Conservation (phyloP, 1,139 yeast species). For the Geotrichum restrictum region DNA sequence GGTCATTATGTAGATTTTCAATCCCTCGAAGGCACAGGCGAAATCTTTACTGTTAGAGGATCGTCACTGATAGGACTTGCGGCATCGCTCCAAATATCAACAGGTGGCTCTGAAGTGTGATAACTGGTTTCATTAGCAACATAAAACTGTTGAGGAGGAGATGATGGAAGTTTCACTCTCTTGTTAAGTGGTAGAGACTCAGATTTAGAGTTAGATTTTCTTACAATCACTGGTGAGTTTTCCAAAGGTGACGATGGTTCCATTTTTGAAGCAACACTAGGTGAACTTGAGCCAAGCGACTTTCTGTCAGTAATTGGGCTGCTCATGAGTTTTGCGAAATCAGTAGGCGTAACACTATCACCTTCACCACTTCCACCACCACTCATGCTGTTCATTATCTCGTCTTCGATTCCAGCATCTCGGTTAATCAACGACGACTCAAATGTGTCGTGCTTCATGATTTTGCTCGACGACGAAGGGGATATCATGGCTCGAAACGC, state of each 20-base stretch:
- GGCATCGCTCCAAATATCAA: conserved; percentile 17
- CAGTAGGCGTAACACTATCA: background rate
- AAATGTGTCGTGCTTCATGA: conserved; percentile 4
- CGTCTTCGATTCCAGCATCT: background rate
- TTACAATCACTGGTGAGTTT: background rate
- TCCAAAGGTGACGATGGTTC: conserved; percentile 3
- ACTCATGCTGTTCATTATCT: background rate
- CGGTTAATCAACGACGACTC: background rate
- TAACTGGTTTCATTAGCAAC: background rate
- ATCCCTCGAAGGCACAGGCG: conserved; percentile 7
- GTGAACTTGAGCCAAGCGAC: background rate
- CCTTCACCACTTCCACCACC: background rate
- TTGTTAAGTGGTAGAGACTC: background rate
- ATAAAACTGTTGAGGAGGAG: conserved; percentile 10
- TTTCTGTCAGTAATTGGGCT: background rate
- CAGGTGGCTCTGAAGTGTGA: background rate
- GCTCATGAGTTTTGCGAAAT: conserved; percentile 7
- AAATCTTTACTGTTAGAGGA: conserved; percentile 13
- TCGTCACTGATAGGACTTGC: conserved; percentile 8
- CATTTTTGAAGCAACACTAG: background rate
- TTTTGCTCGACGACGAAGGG: conserved; percentile 10
- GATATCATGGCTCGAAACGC: conserved; percentile 12
- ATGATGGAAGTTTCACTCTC: conserved; percentile 7
- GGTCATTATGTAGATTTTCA: background rate
- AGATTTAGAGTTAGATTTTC: background rate